These are phyloP conservation scores for Acanthamoeba lenticulata DNA, from an alignment of 208 protist species.

Conservation along the genomic window DNA sequence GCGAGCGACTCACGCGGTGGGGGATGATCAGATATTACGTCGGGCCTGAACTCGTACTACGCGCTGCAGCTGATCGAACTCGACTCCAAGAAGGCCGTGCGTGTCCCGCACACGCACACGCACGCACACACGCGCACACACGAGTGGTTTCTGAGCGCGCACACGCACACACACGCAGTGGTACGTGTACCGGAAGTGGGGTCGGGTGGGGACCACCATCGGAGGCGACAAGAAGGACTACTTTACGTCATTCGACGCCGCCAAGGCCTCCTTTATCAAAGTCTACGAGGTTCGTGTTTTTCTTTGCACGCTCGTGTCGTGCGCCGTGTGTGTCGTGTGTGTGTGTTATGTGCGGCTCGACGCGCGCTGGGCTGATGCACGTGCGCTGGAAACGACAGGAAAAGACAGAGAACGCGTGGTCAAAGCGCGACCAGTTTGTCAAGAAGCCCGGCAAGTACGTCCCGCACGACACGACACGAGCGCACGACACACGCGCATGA, in stretches of 20 bases:
- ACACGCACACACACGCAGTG: not conserved
- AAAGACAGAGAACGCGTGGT: conserved; percentile 70
- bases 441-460: conserved; percentile 47
- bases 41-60: conserved; percentile 70
- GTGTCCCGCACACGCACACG: not conserved
- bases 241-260: not conserved
- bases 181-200: conserved; percentile 70
- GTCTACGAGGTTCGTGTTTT: not conserved
- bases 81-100: not conserved
- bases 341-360: not conserved
- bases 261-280: not conserved
- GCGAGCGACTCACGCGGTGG: not conserved
- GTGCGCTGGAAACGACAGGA: not conserved
- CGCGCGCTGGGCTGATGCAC: not conserved
- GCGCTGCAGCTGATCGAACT: conserved; percentile 70
- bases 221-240: conserved; percentile 63
- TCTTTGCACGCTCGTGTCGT: not conserved
- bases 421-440: not conserved
- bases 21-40: not conserved
- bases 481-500: too few relatives aligned
- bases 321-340: too few relatives aligned
- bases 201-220: conserved; percentile 50
- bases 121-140: not conserved
- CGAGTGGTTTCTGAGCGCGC: not conserved
- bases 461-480: not conserved